A percentile compares a stretch with the other conserved stretches of the same genome.
phyloP scores from a whole-genome alignment of 768 basidiomycete genomes.

The Udeniomyces megalosporus region DNA sequence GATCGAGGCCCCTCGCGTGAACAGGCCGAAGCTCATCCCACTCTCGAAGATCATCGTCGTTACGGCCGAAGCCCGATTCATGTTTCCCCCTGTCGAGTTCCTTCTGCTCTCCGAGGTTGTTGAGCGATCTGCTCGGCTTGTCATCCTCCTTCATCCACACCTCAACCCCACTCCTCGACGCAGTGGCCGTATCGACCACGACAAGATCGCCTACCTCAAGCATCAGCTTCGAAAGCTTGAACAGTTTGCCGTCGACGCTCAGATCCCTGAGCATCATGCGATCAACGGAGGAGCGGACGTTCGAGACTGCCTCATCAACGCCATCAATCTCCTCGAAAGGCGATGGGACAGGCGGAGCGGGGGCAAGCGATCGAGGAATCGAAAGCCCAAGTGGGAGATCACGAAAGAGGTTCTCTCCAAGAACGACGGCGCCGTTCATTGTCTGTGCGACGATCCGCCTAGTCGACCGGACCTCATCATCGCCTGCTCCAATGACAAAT shows the following conservation, averaged over 20 bases:
- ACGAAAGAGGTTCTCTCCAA: conserved; percentile 15
- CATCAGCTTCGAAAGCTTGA: conserved; percentile 23
- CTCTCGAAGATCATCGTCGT: conserved; percentile 8
- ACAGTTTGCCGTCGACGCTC: not conserved
- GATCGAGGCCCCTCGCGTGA: conserved; percentile 6
- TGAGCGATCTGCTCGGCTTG: conserved; percentile 15
- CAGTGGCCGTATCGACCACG: conserved; percentile 1
- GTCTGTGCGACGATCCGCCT: conserved; percentile 10
- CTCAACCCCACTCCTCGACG: conserved; percentile 13
- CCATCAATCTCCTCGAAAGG: not conserved
- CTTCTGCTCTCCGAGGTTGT: conserved; percentile 14
- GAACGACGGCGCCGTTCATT: conserved; percentile 7
- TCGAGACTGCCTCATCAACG: not conserved
- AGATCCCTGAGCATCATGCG: not conserved
- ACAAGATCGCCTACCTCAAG: conserved; percentile 15
- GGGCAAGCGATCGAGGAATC: conserved; percentile 1
- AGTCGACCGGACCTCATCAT: conserved; percentile 16
- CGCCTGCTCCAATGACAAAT: conserved; percentile 14
- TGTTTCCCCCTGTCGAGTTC: conserved; percentile 21
- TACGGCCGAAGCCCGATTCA: conserved; percentile 15
- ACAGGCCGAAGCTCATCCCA: conserved; percentile 3
- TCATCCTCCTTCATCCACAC: not conserved
- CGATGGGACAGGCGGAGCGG: not conserved
- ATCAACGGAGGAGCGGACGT: not conserved
- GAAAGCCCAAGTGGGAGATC: conserved; percentile 11